Conservation (phyloP, 345 rosid genomes). For the Eucalyptus marginata region DNA sequence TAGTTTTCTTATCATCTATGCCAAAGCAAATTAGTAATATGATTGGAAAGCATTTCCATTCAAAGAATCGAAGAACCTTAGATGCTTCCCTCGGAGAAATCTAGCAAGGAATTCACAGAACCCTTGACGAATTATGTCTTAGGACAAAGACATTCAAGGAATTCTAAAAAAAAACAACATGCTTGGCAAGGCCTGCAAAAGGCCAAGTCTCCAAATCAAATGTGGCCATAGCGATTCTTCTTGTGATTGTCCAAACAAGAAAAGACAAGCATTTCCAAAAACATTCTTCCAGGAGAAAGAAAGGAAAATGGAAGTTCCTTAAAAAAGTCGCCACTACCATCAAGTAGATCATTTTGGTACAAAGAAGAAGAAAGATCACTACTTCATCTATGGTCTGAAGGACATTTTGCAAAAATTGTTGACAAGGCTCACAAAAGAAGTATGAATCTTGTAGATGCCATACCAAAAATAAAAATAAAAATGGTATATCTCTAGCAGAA, state of each 20-base stretch:
- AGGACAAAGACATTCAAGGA: not conserved
- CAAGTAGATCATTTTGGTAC: no score
- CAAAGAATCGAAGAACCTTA: no score
- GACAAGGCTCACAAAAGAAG: not conserved
- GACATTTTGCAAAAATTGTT: not conserved
- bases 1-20: not conserved
- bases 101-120: fast-evolving
- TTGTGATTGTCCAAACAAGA: not conserved
- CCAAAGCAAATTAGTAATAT: not conserved
- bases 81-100: not conserved
- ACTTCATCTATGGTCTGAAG: not conserved
- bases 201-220: not conserved
- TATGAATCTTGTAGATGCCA: not conserved
- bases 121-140: not conserved
- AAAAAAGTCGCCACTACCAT: not conserved
- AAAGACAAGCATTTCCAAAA: no score
- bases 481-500: not conserved
- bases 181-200: no score
- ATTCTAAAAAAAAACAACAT: no score
- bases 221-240: no score
- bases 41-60: no score
- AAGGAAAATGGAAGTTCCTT: not conserved
- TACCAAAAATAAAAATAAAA: not conserved
- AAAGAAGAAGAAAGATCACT: not conserved
- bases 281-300: not conserved